Base-by-base conservation (phyloP, 345 rosid species). In the Sonneratia alba region DNA sequence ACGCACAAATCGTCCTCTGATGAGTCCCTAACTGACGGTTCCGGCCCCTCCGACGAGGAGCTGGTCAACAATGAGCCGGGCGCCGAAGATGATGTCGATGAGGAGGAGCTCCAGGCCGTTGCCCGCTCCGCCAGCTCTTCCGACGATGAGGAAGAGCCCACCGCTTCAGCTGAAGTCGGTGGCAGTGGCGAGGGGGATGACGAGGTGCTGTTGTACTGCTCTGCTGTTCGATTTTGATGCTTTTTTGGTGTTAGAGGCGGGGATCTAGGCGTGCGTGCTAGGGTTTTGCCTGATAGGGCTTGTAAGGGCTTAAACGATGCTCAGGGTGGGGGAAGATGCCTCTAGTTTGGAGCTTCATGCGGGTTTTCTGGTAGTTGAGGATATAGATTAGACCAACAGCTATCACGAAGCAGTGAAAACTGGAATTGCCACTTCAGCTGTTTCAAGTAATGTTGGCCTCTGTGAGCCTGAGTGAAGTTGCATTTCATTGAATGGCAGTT, bases 71-170 rank as follows among this genome's bases (percentile, higher is more conserved):
- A 91, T 70, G 91, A 85, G 84, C 87, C 87, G 48, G 90, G 84
- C 83, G 73, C 82, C 77, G 88, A 40, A 3, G 89, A 82, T 13
- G 96, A 88, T 64, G 97, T 86, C 56, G 98, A 91, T 22, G 97
- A 91, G 70, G 97, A 94, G 77, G 98, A 94, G 87, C 85, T 94
- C n/a, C 91, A 94, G 77, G 97, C 96, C 70, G 97, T 94, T 24
- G 96, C 91, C 79, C 96, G 97, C 73, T 77, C 95, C 32, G 96
- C 85, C 9, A 91, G 76, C 61, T 89, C 97, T 66, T 92, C 87
- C 49, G 92, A 84, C 34, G 88, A 87, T 6, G 93, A 85, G 22
- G 78, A 74, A 16, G 79, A 32, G 32, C 66, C 66, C 7, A 19
- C 66, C 70, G 65, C 73, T 12, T 69, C 66, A 0, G 75, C 72